Conservation (phyloP, 345 rosid species). For the Salix purpurea region DNA sequence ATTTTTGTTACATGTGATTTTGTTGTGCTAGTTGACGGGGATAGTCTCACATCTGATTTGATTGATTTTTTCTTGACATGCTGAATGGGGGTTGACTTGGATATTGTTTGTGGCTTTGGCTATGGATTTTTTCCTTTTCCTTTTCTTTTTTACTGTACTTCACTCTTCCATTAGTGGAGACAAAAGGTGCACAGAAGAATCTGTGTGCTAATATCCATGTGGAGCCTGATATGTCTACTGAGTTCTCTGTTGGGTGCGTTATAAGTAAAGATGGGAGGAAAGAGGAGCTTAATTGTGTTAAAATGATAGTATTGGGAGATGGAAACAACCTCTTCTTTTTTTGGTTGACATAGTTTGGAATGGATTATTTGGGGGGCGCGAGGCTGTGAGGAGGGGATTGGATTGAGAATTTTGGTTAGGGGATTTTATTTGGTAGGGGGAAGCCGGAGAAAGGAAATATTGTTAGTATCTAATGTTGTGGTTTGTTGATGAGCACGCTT, state of each 20-base stretch:
- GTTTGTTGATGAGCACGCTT: neutral
- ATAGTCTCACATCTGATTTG: neutral
- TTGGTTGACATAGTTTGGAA: neutral
- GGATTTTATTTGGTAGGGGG: neutral
- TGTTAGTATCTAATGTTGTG: neutral
- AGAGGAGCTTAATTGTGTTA: neutral
- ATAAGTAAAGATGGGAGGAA: neutral
- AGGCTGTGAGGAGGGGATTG: neutral
- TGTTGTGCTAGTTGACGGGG: neutral
- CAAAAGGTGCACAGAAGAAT: neutral
- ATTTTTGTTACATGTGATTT: neutral
- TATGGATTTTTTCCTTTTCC: neutral
- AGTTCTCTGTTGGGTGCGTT: neutral
- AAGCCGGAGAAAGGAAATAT: neutral
- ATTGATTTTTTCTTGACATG: neutral
- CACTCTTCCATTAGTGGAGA: neutral
- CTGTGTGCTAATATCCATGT: neutral
- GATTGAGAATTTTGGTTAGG: neutral
- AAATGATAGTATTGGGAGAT: neutral
- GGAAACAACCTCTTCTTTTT: neutral
- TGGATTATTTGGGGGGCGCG: neutral
- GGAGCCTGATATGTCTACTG: neutral
- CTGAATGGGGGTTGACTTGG: neutral
- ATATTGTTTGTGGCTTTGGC: neutral
- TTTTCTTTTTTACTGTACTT: too few relatives aligned